Evolutionary conservation across 176 grass and related monocot species (phyloP).

Genomic region (Bolboschoenus planiculmis): DNA sequence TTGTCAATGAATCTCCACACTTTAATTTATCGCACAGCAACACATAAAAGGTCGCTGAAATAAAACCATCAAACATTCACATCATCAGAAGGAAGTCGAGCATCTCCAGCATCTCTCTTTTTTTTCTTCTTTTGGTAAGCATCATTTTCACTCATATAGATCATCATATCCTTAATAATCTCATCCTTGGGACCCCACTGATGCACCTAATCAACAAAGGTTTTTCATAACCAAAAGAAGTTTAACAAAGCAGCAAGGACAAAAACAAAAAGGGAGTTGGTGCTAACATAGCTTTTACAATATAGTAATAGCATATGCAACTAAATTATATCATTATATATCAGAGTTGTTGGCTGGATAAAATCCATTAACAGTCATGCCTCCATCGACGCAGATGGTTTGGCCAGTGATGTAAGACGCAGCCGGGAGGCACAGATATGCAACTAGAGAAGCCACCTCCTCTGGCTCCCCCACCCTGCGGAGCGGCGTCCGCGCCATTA

Average conservation of each 20-base stretch:
- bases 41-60: too few species aligned
- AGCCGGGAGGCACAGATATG: slow-evolving; percentile 72
- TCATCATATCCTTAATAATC: too few species aligned
- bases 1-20: too few species aligned
- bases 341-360: slow-evolving; percentile 19
- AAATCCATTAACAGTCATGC: slow-evolving; percentile 67
- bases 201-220: background rate
- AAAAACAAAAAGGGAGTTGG: background rate
- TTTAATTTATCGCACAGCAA: too few species aligned
- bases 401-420: slow-evolving; percentile 68
- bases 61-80: too few species aligned
- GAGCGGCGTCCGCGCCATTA: slow-evolving; percentile 51
- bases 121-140: too few species aligned
- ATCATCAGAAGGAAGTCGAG: too few species aligned
- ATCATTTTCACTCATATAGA: too few species aligned
- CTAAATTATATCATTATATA: background rate
- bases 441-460: slow-evolving; percentile 74
- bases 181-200: too few species aligned
- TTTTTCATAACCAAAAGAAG: background rate
- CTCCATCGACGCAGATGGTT: slow-evolving; percentile 64
- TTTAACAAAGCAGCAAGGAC: background rate
- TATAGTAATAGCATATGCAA: background rate
- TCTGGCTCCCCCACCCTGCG: slow-evolving; percentile 67
- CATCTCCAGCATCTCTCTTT: too few species aligned
- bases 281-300: background rate